phyloP scores from a whole-genome alignment of 441 rosid genomes.

The Pelargonium citronellum region DNA sequence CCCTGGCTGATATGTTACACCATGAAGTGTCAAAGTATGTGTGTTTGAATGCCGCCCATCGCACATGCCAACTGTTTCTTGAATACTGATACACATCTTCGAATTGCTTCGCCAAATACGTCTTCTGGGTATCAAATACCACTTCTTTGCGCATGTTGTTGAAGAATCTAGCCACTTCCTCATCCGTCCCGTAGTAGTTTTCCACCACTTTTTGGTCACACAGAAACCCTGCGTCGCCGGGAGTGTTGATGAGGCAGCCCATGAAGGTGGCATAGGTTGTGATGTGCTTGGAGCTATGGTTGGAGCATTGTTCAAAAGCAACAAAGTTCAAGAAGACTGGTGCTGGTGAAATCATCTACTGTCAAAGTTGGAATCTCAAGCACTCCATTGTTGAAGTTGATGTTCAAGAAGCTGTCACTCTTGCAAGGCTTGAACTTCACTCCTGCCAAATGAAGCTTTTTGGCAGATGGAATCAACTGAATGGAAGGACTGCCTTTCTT shows the following conservation, averaged over 20 bases:
- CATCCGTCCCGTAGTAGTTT: constrained; percentile 20
- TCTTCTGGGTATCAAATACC: constrained; percentile 6
- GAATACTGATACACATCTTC: constrained; percentile 21
- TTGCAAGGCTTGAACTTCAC: constrained; percentile 34
- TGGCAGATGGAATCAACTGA: constrained; percentile 35
- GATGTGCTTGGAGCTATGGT: constrained; percentile 8
- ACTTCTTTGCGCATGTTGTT: constrained; percentile 15
- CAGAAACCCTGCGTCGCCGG: constrained; percentile 15
- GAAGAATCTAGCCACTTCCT: constrained; percentile 17
- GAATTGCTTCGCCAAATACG: constrained; percentile 12
- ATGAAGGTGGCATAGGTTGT: constrained; percentile 20
- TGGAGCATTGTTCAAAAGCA: constrained; percentile 21
- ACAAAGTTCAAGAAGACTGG: constrained; percentile 12
- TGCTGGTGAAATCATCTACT: constrained; percentile 20
- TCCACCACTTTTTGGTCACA: constrained; percentile 16
- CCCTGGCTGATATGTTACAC: constrained; percentile 20
- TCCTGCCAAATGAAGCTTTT: constrained; percentile 42
- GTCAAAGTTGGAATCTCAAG: constrained; percentile 41
- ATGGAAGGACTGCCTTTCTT: constrained; percentile 18
- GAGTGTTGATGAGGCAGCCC: constrained; percentile 11
- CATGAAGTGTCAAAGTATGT: constrained; percentile 24
- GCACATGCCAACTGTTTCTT: constrained; percentile 17
- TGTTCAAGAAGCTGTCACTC: constrained; percentile 34
- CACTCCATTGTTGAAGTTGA: constrained; percentile 30
- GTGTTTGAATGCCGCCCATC: constrained; percentile 23